A percentile compares a stretch with the other conserved stretches of the same genome.
phyloP scores from a whole-genome alignment of 2,329 filamentous ascomycete genomes.

The Pestalotiopsis sp. region DNA sequence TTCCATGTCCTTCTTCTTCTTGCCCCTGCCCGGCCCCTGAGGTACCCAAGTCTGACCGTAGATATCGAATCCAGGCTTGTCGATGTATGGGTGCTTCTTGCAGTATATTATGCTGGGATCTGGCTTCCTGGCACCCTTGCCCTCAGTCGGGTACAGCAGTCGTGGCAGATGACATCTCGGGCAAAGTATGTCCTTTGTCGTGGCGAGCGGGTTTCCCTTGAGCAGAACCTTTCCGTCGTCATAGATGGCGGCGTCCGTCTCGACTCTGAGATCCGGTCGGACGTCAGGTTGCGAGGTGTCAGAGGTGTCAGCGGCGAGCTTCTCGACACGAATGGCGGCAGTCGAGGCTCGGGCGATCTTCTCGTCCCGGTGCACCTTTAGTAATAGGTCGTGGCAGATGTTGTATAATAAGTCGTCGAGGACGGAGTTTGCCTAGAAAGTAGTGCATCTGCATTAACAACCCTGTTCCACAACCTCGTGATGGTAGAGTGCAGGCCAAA shows the following conservation, averaged over 20 bases:
- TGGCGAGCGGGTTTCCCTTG: constrained; percentile 72
- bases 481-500: background rate
- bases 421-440: constrained; percentile 58
- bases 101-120: constrained; percentile 73
- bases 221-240: constrained; percentile 68
- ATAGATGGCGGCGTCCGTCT: constrained; percentile 69
- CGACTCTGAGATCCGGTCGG: constrained; percentile 56
- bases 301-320: constrained; percentile 56
- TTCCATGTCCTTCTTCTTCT: constrained; percentile 78
- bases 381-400: constrained; percentile 71
- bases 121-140: constrained; percentile 64
- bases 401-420: constrained; percentile 77
- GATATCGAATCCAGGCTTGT: constrained; percentile 75
- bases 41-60: constrained; percentile 81
- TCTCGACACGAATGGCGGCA: constrained; percentile 64
- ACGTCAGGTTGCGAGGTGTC: constrained; percentile 54
- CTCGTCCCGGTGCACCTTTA: constrained; percentile 76
- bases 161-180: constrained; percentile 73
- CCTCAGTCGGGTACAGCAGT: constrained; percentile 71
- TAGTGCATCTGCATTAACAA: constrained; percentile 4
- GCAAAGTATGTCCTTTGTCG: constrained; percentile 71
- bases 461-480: constrained; percentile 7
- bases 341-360: constrained; percentile 71
- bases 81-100: constrained; percentile 76
- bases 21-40: constrained; percentile 68